A percentile compares a stretch with the other conserved stretches of the same genome.
Conservation (phyloP, 768 basidiomycete genomes). For the Termitomyces sp. region DNA sequence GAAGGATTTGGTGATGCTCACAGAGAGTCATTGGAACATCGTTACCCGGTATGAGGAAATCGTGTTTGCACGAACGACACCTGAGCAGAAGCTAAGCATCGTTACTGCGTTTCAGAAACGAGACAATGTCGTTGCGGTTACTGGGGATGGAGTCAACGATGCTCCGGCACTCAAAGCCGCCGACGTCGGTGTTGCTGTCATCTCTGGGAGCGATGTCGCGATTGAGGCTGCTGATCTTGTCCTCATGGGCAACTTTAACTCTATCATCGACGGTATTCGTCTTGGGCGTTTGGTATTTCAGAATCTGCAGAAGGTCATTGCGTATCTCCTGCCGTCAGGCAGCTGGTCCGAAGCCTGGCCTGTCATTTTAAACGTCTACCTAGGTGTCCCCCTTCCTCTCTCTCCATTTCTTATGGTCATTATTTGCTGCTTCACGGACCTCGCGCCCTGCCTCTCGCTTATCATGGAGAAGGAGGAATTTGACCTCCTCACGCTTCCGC, state of each 20-base stretch:
- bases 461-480: background rate
- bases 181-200: background rate
- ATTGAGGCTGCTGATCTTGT: background rate
- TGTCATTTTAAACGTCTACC: background rate
- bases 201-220: background rate
- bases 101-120: background rate
- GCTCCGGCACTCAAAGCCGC: background rate
- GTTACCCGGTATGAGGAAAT: slow-evolving; percentile 35
- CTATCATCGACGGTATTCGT: background rate
- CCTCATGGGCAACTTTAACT: background rate
- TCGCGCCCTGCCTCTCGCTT: background rate
- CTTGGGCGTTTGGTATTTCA: background rate
- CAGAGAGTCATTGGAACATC: slow-evolving; percentile 34
- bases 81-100: slow-evolving; percentile 42
- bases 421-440: background rate
- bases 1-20: slow-evolving; percentile 34
- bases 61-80: slow-evolving; percentile 54
- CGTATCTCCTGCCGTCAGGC: background rate
- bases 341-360: background rate
- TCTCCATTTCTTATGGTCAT: background rate
- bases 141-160: background rate
- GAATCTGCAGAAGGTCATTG: background rate
- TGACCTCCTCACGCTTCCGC: background rate
- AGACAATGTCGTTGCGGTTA: background rate
- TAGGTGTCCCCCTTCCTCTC: background rate